Evolutionary conservation across 2,329 filamentous ascomycete genomes (phyloP).

Genomic region (Decorospora gaudefroyi): DNA sequence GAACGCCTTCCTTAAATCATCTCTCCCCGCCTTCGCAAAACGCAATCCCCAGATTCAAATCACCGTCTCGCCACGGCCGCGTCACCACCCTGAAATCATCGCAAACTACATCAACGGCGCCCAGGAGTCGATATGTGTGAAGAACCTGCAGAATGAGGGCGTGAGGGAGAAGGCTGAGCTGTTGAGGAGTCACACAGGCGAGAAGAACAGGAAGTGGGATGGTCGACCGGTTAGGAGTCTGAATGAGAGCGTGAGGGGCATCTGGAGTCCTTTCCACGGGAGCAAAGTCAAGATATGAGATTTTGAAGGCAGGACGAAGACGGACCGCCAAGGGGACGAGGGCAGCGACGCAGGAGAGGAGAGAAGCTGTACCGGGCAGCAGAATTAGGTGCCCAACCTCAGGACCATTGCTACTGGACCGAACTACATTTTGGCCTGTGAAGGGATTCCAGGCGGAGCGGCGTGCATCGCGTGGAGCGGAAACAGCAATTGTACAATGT

Average conservation of each 20-base stretch:
- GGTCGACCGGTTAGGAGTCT: conserved; percentile 64
- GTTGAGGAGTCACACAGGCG: conserved; percentile 73
- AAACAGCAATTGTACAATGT: conserved; percentile 29
- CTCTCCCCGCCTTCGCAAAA: conserved; percentile 76
- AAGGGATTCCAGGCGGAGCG: neutral
- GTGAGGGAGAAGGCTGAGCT: conserved; percentile 79
- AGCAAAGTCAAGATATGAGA: conserved; percentile 48
- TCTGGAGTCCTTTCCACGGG: conserved; percentile 68
- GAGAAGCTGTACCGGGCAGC: no score
- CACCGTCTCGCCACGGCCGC: conserved; percentile 84
- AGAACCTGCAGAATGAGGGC: conserved; percentile 79
- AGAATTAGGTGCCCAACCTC: no score
- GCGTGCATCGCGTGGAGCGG: neutral
- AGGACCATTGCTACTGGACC: neutral
- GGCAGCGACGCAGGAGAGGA: no score
- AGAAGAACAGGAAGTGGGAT: conserved; percentile 64
- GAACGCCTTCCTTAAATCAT: conserved; percentile 83
- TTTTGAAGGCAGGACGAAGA: neutral
- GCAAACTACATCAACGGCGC: conserved; percentile 92
- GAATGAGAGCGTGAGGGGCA: conserved; percentile 67
- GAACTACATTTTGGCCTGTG: neutral
- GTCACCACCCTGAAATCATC: conserved; percentile 84
- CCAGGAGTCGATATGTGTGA: conserved; percentile 83
- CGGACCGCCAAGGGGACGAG: neutral
- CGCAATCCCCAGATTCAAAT: conserved; percentile 89